phyloP scores from a whole-genome alignment of 768 basidiomycete genomes.

The Calocybe gangraenosa region DNA sequence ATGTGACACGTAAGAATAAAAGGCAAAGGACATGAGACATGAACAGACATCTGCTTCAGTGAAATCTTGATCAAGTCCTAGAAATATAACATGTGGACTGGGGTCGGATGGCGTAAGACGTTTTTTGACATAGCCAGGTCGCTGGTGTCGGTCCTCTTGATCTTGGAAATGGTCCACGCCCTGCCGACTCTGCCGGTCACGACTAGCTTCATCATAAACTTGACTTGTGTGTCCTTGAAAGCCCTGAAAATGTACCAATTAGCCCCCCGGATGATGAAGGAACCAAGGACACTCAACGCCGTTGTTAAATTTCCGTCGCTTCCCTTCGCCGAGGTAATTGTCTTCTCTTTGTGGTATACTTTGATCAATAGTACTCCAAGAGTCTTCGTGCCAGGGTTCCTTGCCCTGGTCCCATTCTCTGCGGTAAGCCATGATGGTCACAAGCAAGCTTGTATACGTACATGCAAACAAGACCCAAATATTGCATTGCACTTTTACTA shows the following conservation, averaged over 20 bases:
- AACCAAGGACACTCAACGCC: conserved; percentile 32
- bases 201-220: conserved; percentile 41
- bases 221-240: conserved; percentile 47
- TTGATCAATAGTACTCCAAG: conserved; percentile 36
- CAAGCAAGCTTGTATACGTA: conserved; percentile 36
- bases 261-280: background rate
- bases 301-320: conserved; percentile 76
- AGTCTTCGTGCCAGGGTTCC: conserved; percentile 47
- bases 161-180: conserved; percentile 39
- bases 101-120: conserved; percentile 81
- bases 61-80: conserved; percentile 89
- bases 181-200: conserved; percentile 28
- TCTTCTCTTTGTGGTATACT: conserved; percentile 61
- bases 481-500: conserved; percentile 23
- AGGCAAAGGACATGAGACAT: conserved; percentile 25
- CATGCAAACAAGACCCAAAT: conserved; percentile 30
- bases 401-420: conserved; percentile 89
- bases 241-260: conserved; percentile 10
- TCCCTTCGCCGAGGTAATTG: conserved; percentile 64
- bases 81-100: conserved; percentile 91
- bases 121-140: conserved; percentile 56
- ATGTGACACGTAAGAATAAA: conserved; percentile 33
- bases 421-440: conserved; percentile 62
- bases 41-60: conserved; percentile 88
- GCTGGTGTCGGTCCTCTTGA: conserved; percentile 48